A percentile compares a stretch with the other conserved stretches of the same genome.
These are phyloP conservation scores for Blyttiomyces sp. DNA, from an alignment of 371 early-diverging fungal species.

Conservation along the genomic window DNA sequence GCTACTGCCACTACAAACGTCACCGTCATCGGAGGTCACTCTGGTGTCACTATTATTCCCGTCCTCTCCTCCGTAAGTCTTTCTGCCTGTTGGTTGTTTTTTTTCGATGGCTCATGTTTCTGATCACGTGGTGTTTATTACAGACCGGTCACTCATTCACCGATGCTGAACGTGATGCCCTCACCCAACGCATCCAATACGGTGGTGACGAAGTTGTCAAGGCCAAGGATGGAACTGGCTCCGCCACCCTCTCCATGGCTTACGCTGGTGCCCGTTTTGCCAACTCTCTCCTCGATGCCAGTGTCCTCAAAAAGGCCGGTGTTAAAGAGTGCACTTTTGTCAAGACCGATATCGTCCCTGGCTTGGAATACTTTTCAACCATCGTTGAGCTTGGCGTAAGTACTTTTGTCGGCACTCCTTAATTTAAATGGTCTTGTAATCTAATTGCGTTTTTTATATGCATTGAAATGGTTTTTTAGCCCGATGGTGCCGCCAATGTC, in stretches of 20 bases:
- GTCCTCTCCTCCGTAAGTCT: conserved; percentile 33
- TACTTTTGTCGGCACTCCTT: no score
- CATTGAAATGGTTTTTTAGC: conserved; percentile 16
- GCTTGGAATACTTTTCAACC: conserved; percentile 93
- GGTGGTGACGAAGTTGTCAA: conserved; percentile 99
- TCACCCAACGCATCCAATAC: conserved; percentile 97
- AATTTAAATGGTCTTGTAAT: no score
- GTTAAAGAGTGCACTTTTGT: conserved; percentile 94
- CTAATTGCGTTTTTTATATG: not conserved
- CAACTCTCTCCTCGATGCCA: conserved; percentile 88
- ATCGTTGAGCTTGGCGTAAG: conserved; percentile 86
- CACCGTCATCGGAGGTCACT: conserved; percentile 78
- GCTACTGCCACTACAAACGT: conserved; percentile 95
- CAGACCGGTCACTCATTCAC: conserved; percentile 81
- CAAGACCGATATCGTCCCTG: conserved; percentile 73
- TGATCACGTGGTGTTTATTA: conserved; percentile 31
- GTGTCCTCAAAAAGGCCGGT: conserved; percentile 79
- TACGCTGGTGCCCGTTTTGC: conserved; percentile 87
- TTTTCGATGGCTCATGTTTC: not conserved
- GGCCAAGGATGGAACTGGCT: conserved; percentile 97
- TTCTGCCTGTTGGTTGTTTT: not conserved
- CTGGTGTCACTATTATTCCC: conserved; percentile 70
- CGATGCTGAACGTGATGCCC: conserved; percentile 85
- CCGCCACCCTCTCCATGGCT: conserved; percentile 96
- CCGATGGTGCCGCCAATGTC: conserved; percentile 90